A percentile compares a stretch with the other conserved stretches of the same genome.
Conservation (phyloP, 2,329 filamentous ascomycete genomes). For the Gnomoniopsis sp. region DNA sequence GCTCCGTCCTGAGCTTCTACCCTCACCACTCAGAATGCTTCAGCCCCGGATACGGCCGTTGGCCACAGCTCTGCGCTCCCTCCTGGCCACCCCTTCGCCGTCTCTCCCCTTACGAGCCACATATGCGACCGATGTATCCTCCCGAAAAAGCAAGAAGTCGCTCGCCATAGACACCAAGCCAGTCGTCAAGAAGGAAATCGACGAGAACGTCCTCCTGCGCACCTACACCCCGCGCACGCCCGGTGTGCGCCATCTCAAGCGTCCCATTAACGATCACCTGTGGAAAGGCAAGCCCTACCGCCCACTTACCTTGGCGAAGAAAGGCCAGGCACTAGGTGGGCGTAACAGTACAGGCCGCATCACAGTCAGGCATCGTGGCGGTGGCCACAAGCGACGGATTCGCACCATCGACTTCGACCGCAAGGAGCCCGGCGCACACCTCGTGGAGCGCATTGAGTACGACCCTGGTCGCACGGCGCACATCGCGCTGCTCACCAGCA, state of each 20-base stretch:
- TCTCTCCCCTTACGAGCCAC: constrained; percentile 16
- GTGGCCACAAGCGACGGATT: constrained; percentile 88
- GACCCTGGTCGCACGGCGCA: constrained; percentile 92
- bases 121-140: constrained; percentile 24
- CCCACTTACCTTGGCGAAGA: constrained; percentile 84
- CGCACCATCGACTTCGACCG: constrained; percentile 87
- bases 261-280: constrained; percentile 92
- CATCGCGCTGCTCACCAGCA: constrained; percentile 78
- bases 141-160: constrained; percentile 16
- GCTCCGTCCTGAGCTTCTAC: constrained; percentile 11
- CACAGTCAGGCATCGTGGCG: constrained; percentile 87
- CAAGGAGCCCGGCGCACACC: constrained; percentile 72
- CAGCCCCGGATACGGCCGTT: constrained; percentile 61
- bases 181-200: constrained; percentile 21
- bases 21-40: constrained; percentile 47
- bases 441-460: constrained; percentile 92
- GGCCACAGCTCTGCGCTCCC: constrained; percentile 22
- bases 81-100: constrained; percentile 16
- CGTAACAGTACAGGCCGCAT: constrained; percentile 83
- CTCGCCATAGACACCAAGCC: constrained; percentile 2
- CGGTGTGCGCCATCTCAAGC: constrained; percentile 84
- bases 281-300: constrained; percentile 89
- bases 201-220: constrained; percentile 54
- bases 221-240: constrained; percentile 94
- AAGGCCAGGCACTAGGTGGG: constrained; percentile 88